phyloP scores from a whole-genome alignment of 805 yeast species.

The Wickerhamomyces canadensis region DNA sequence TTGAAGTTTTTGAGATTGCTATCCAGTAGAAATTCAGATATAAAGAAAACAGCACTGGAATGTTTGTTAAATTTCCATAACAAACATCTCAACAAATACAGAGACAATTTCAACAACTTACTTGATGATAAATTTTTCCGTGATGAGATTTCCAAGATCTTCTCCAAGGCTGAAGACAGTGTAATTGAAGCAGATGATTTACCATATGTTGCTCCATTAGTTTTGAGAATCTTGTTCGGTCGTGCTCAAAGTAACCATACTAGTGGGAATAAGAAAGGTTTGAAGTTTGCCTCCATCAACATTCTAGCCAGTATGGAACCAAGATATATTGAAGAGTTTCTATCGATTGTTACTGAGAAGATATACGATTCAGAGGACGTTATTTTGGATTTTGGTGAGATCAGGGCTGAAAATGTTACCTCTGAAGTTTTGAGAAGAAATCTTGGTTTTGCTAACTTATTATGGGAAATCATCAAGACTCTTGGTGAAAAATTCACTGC shows the following conservation, averaged over 20 bases:
- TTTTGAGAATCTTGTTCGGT: conserved; percentile 79
- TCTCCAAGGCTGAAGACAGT: conserved; percentile 45
- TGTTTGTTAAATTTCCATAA: conserved; percentile 63
- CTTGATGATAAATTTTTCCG: conserved; percentile 79
- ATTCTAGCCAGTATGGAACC: conserved; percentile 53
- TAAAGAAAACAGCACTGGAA: conserved; percentile 69
- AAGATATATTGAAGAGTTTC: conserved; percentile 50
- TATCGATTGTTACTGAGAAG: conserved; percentile 55
- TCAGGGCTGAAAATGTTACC: conserved; percentile 23
- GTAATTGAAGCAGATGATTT: conserved; percentile 59
- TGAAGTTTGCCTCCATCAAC: conserved; percentile 65
- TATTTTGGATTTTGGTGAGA: conserved; percentile 11
- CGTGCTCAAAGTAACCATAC: conserved; percentile 66
- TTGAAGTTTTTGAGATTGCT: conserved; percentile 49
- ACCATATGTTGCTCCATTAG: conserved; percentile 56
- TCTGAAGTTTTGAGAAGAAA: conserved; percentile 39
- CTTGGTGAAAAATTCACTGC: conserved; percentile 53
- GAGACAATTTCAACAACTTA: conserved; percentile 65
- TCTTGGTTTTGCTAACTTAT: conserved; percentile 60
- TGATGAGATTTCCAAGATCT: conserved; percentile 72
- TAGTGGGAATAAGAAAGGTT: conserved; percentile 67
- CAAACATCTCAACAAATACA: conserved; percentile 55
- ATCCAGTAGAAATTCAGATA: conserved; percentile 51
- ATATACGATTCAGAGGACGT: conserved; percentile 32
- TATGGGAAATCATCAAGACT: conserved; percentile 47